Evolutionary conservation across 306 rosid genomes (phyloP), one percentile per base, ranked within the genome.

Genomic region (Vachellia pachyceras): DNA sequence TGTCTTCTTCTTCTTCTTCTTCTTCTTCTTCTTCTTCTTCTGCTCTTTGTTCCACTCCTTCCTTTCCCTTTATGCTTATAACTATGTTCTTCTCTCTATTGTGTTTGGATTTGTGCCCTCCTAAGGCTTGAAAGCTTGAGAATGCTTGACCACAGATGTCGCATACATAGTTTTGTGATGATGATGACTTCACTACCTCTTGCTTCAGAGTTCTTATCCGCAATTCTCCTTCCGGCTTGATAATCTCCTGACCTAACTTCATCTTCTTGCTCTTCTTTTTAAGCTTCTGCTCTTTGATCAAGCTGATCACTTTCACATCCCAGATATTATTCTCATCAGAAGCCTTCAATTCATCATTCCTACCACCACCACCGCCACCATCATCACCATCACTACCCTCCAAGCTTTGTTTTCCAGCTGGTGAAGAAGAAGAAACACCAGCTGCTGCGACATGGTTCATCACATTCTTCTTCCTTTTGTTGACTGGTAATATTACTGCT

Each of bases 101-200:
- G 79, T 86, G 88, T 41, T 47, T 72, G 9, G 86, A 84, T 79
- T 65, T 87, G 20, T 87, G 90, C 25, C 88, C 86, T 3, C 90
- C 83, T 64, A 87, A 64, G 5, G 78, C 90, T 65, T 84, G 90
- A 55, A 71, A 82, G 29, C 82, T 75, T 0, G 57, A 0, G 36
- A 84, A 84, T 11, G 84, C 39, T 71, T 47, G 84, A 1, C 40
- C 50, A 64, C 90, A 87, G 14, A 15, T 76, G 11, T n/a, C 45
- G n/a, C 87, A 86, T 33, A 61, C 75, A 50, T 77, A 76, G 5
- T 52, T 10, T 29, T 13, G 68, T 29, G 40, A 10, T 7, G 29
- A 8, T 58, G 50, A 18, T 8, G 10, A 14, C 23, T 45, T 52
- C 36, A 9, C 66, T 60, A 3, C 66, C 22, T 20, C 13, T 20